A percentile compares a stretch with the other conserved stretches of the same genome.
phyloP scores from a whole-genome alignment of 2,329 filamentous ascomycete species.

The Fusarium marasasianum region DNA sequence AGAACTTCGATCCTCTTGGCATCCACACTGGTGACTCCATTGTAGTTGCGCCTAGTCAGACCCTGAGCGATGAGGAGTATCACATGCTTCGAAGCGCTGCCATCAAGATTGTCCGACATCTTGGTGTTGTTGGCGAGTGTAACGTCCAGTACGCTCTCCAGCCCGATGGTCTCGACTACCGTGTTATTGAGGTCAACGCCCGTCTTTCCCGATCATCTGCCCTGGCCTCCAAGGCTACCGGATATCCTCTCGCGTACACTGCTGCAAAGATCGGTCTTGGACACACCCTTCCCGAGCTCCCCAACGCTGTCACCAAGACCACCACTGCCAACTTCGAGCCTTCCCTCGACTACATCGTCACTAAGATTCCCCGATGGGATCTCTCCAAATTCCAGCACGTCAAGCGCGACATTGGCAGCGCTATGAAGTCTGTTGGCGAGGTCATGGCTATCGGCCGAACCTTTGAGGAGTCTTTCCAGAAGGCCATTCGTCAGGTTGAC shows the following conservation, averaged over 20 bases:
- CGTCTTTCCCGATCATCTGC: conserved; percentile 97
- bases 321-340: conserved; percentile 99
- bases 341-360: conserved; percentile 96
- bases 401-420: conserved; percentile 94
- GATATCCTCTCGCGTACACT: conserved; percentile 96
- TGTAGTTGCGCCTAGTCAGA: conserved; percentile 96
- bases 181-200: conserved; percentile 98
- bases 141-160: conserved; percentile 98
- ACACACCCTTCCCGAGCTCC: conserved; percentile 92
- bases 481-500: conserved; percentile 97
- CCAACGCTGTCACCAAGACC: conserved; percentile 97
- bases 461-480: conserved; percentile 99
- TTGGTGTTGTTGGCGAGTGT: conserved; percentile 97
- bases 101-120: conserved; percentile 97
- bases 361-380: conserved; percentile 99
- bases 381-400: conserved; percentile 99
- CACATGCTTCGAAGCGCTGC: conserved; percentile 98
- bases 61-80: conserved; percentile 97
- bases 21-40: conserved; percentile 99
- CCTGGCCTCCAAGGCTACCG: conserved; percentile 96
- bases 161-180: conserved; percentile 95
- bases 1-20: conserved; percentile 95
- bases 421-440: conserved; percentile 99
- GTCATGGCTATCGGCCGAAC: conserved; percentile 99
- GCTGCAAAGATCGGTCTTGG: conserved; percentile 98